Base-by-base conservation (phyloP, 2,329 filamentous ascomycete species). In the Ophiostoma montium region DNA sequence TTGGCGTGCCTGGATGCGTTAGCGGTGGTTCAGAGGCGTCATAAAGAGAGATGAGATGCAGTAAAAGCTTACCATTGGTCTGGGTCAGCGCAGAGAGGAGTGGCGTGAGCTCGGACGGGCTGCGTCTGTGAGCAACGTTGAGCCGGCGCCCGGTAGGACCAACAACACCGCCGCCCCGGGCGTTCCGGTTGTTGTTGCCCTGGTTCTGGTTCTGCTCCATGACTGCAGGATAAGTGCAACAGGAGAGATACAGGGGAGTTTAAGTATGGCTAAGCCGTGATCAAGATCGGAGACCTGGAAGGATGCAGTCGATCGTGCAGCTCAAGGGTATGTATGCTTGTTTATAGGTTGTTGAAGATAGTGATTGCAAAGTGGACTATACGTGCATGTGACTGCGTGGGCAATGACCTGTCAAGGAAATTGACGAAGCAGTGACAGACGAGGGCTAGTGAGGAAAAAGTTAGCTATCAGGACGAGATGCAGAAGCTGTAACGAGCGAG, bases 51-150 rank as follows among this genome's bases (percentile, higher is more conserved):
- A 31, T 13, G n/a, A 30, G 2, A 42, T 3, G 5, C 11, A 42
- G 16, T 27, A 1, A 18, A 32, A 21, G 32, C 42, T 19, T 21
- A 44, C 42, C n/a, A 30, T 42, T 27, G 15, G 21, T 23, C n/a
- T 43, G 42, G 16, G 23, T 33, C n/a, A 44, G 42, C 86, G 80
- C 86, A 87, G 88, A 94, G 86, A 96, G 94, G 67, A 96, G 72
- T 56, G 90, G 92, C 52, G 90, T 96, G 67, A 96, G 75, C 75
- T 96, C 92, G 58, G 92, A 96, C 57, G 90, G 92, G 70, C 88
- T 95, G 68, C 90, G 83, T 64, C 90, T 84, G 73, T 96, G 90
- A 62, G 90, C 90, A 69, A 96, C 95, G 72, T 96, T 89, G 65
- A 96, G 79, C 65, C 89, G 84, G 64, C 90, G 88, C 63, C 88